phyloP scores from a whole-genome alignment of 2,329 filamentous ascomycete species.

The Emmonsiellopsis sp. region DNA sequence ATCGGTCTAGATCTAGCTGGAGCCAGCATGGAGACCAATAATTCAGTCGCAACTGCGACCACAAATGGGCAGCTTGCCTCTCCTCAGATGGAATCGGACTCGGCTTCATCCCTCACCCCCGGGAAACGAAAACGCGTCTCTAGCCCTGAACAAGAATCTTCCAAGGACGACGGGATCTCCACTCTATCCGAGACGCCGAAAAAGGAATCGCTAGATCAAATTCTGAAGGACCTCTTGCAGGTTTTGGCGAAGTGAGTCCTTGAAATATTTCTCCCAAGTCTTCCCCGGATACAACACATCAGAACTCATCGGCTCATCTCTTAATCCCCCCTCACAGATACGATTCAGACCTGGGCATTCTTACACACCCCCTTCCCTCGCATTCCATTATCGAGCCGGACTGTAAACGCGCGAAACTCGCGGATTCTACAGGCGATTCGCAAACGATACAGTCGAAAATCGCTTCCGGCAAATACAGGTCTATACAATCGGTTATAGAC shows the following conservation, averaged over 20 bases:
- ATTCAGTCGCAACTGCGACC: constrained; percentile 20
- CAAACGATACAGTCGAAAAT: constrained; percentile 31
- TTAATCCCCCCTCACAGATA: constrained; percentile 24
- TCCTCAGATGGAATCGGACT: constrained; percentile 17
- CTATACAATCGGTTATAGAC: constrained; percentile 31
- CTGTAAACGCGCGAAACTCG: constrained; percentile 33
- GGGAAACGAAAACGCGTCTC: constrained; percentile 34
- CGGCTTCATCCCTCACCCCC: constrained; percentile 23
- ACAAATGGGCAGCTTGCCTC: constrained; percentile 27
- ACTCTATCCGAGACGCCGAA: constrained; percentile 2
- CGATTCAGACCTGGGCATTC: constrained; percentile 34
- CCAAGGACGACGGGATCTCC: constrained; percentile 16
- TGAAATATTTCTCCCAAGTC: neutral
- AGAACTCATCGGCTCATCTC: neutral
- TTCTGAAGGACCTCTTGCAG: constrained; percentile 25
- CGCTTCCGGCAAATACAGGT: constrained; percentile 27
- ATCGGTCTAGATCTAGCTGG: neutral
- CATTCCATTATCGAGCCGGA: constrained; percentile 29
- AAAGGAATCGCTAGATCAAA: constrained; percentile 24
- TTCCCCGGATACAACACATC: neutral
- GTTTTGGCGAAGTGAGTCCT: constrained; percentile 23
- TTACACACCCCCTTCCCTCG: constrained; percentile 29
- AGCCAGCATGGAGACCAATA: constrained; percentile 18
- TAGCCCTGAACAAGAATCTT: constrained; percentile 21
- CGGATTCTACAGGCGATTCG: constrained; percentile 13